phyloP scores from a whole-genome alignment of 805 yeast genomes.

The Millerago galiae region DNA sequence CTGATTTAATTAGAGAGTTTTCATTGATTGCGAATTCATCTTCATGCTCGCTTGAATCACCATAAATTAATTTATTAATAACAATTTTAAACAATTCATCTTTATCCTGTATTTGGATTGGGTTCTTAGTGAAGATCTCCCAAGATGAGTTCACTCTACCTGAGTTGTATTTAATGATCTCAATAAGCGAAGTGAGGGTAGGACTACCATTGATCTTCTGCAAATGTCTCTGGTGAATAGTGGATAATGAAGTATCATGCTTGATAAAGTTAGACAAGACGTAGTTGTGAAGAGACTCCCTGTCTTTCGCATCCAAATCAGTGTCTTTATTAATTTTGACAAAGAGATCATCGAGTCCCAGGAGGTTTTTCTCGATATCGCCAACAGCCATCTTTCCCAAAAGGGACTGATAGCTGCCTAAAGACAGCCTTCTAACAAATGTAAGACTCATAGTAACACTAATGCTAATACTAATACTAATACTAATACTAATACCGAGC shows the following conservation, averaged over 20 bases:
- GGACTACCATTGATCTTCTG: conserved; percentile 17
- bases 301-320: background rate
- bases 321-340: conserved; percentile 2
- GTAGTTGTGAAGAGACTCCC: conserved; percentile 14
- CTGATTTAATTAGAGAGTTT: conserved; percentile 1
- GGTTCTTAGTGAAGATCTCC: conserved; percentile 36
- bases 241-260: conserved; percentile 27
- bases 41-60: conserved; percentile 7
- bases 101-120: conserved; percentile 11
- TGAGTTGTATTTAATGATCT: conserved; percentile 39
- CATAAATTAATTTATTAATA: conserved; percentile 21
- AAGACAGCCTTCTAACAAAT: no score
- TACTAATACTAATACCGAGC: no score
- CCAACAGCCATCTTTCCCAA: no score
- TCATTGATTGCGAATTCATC: conserved; percentile 8
- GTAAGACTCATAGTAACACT: no score
- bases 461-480: no score
- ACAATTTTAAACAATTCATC: conserved; percentile 25
- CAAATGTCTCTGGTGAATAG: conserved; percentile 24
- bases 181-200: conserved; percentile 20
- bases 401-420: no score
- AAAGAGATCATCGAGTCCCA: conserved; percentile 5
- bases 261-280: conserved; percentile 20
- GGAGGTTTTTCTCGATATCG: background rate
- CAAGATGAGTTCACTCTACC: conserved; percentile 47